A percentile compares a stretch with the other conserved stretches of the same genome.
These are phyloP conservation scores for Globisporangium barbulae DNA, from an alignment of 352 stramenopile species.

Conservation along the genomic window DNA sequence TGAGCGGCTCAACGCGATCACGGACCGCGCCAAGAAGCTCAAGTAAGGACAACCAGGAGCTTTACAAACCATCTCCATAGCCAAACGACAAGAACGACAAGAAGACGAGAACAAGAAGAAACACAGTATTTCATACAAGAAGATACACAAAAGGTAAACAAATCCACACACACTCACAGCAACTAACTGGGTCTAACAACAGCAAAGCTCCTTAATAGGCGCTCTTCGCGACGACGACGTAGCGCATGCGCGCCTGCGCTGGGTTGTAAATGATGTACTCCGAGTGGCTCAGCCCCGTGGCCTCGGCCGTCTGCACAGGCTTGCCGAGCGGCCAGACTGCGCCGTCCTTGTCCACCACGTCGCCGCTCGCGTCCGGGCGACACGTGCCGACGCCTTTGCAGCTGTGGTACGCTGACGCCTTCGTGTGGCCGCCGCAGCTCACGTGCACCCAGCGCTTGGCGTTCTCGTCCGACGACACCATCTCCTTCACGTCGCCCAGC, in stretches of 20 bases:
- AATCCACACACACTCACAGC: constrained; percentile 9
- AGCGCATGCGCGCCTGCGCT: constrained; percentile 76
- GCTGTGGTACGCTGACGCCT: constrained; percentile 43
- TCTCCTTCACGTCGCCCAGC: constrained; percentile 62
- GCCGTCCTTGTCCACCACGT: constrained; percentile 53
- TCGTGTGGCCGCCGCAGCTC: constrained; percentile 33
- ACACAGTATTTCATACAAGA: constrained; percentile 9
- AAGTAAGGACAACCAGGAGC: constrained; percentile 23
- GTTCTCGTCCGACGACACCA: constrained; percentile 47
- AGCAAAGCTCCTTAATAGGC: constrained; percentile 27
- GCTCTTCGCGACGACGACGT: constrained; percentile 59
- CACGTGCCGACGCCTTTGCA: constrained; percentile 69
- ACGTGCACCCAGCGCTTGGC: constrained; percentile 49
- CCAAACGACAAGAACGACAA: neutral
- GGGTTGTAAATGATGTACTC: constrained; percentile 88
- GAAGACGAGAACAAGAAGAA: neutral
- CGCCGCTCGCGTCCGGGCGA: constrained; percentile 40
- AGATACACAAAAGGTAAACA: constrained; percentile 10
- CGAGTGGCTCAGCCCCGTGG: constrained; percentile 61
- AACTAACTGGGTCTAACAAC: constrained; percentile 13
- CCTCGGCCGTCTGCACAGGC: constrained; percentile 45
- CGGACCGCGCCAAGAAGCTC: constrained; percentile 51
- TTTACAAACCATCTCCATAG: neutral
- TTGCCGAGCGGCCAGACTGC: constrained; percentile 68
- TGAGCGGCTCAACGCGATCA: constrained; percentile 94